Evolutionary conservation across 306 rosid species (phyloP).

Genomic region (Vigna trinervia): DNA sequence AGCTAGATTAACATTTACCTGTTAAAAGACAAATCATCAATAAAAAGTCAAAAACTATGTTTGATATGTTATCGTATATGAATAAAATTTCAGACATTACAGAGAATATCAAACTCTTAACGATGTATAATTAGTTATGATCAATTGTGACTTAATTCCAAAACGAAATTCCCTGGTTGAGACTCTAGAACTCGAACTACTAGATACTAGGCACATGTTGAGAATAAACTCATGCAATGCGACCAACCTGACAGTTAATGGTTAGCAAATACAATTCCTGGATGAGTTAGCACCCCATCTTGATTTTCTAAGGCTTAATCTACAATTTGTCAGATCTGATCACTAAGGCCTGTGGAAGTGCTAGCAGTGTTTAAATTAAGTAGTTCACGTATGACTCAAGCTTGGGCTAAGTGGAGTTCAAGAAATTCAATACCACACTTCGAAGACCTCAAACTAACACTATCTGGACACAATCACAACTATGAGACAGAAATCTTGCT

Average conservation of each 20-base stretch:
- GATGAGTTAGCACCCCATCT: conserved; percentile 19
- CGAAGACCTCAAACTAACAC: conserved; percentile 16
- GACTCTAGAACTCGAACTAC: background rate
- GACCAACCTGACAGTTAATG: conserved; percentile 14
- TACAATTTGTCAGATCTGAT: conserved; percentile 11
- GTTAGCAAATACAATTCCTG: conserved; percentile 5
- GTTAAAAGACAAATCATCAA: conserved; percentile 23
- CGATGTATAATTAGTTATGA: conserved; percentile 12
- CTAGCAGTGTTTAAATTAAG: conserved; percentile 11
- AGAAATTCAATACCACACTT: conserved; percentile 19
- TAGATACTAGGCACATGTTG: conserved; percentile 16
- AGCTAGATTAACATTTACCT: conserved; percentile 98
- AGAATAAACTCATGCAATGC: background rate
- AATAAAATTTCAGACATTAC: conserved; percentile 32
- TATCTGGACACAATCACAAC: conserved; percentile 9
- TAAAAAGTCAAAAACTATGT: conserved; percentile 15
- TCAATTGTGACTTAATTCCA: conserved; percentile 15
- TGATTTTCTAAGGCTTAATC: background rate
- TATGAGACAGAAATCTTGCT: conserved; percentile 22
- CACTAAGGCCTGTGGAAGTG: conserved; percentile 18
- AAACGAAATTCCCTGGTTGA: background rate
- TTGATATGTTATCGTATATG: conserved; percentile 8
- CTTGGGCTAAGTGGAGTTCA: conserved; percentile 16
- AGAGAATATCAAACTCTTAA: conserved; percentile 32
- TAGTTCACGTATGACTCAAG: background rate